These are phyloP conservation scores for Yamadazyma sp. DNA, from an alignment of 805 yeast species.

Conservation along the genomic window DNA sequence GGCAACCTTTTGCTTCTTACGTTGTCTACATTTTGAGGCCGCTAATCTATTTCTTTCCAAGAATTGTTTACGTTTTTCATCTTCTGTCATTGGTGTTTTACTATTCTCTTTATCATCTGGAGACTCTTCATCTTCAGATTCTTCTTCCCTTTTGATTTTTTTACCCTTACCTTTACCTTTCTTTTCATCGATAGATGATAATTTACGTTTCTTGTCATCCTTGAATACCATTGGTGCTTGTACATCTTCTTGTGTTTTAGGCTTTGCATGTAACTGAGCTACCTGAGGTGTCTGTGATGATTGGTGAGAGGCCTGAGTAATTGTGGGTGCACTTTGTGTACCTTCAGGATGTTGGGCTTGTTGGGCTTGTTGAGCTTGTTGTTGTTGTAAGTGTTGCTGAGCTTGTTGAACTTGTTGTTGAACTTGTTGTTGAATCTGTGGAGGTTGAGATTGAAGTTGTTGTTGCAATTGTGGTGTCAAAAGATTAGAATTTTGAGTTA, in stretches of 20 bases:
- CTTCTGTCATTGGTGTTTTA: slow-evolving; percentile 19
- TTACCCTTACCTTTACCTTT: slow-evolving; percentile 1
- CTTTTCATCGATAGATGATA: neutral
- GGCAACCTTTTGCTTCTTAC: slow-evolving; percentile 84
- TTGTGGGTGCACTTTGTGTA: too few species aligned
- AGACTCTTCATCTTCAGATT: slow-evolving; percentile 1
- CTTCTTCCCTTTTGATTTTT: slow-evolving; percentile 11
- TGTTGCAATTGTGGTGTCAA: slow-evolving; percentile 11
- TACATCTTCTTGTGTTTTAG: slow-evolving; percentile 1
- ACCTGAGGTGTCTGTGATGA: too few species aligned
- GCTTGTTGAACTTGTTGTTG: slow-evolving; percentile 8
- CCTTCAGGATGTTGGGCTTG: slow-evolving; percentile 8
- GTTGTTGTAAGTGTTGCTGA: slow-evolving; percentile 12
- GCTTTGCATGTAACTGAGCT: neutral
- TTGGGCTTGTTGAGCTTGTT: slow-evolving; percentile 9
- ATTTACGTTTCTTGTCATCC: slow-evolving; percentile 6
- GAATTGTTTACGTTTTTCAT: slow-evolving; percentile 62
- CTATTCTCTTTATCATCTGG: slow-evolving; percentile 9
- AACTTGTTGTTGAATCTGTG: slow-evolving; percentile 9
- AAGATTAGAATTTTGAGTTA: slow-evolving; percentile 13
- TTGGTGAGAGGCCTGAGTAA: slow-evolving; percentile 3
- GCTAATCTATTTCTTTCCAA: slow-evolving; percentile 92
- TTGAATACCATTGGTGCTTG: too few species aligned
- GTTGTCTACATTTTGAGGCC: slow-evolving; percentile 90
- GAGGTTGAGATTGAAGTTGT: slow-evolving; percentile 7